Percentiles rank a stretch among this genome's conserved stretches.
phyloP scores from a whole-genome alignment of 768 basidiomycete genomes.

The Trametes cingulata region DNA sequence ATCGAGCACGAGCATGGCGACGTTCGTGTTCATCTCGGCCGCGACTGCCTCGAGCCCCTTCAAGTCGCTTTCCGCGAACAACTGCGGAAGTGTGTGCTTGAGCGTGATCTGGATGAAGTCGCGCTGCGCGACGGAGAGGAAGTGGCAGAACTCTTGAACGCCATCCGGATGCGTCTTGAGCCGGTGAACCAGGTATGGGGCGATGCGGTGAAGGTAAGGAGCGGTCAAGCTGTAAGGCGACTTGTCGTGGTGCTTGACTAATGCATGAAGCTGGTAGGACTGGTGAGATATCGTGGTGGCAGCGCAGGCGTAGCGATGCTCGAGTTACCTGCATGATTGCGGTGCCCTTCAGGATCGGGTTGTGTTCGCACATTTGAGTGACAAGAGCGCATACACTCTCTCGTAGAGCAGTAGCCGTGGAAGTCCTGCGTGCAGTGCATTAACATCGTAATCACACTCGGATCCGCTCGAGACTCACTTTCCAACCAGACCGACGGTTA shows the following conservation, averaged over 20 bases:
- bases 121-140: slow-evolving; percentile 55
- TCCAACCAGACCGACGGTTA: slow-evolving; percentile 60
- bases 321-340: slow-evolving; percentile 64
- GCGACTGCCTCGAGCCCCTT: slow-evolving; percentile 65
- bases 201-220: slow-evolving; percentile 69
- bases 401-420: slow-evolving; percentile 54
- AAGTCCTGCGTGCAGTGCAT: slow-evolving; percentile 36
- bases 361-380: slow-evolving; percentile 64
- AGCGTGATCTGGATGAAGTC: slow-evolving; percentile 69
- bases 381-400: slow-evolving; percentile 63
- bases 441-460: too few relatives aligned
- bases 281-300: background rate
- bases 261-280: slow-evolving; percentile 50
- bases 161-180: slow-evolving; percentile 59
- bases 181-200: slow-evolving; percentile 61
- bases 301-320: background rate
- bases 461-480: slow-evolving; percentile 32
- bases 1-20: slow-evolving; percentile 58
- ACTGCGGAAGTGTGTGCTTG: slow-evolving; percentile 61
- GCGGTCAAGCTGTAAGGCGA: slow-evolving; percentile 63
- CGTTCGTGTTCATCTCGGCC: slow-evolving; percentile 46
- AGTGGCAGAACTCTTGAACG: slow-evolving; percentile 65
- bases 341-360: slow-evolving; percentile 67
- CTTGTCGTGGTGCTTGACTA: slow-evolving; percentile 62
- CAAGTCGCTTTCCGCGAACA: slow-evolving; percentile 64